phyloP scores from a whole-genome alignment of 2,329 filamentous ascomycete genomes.

The Monosporascus sp. region DNA sequence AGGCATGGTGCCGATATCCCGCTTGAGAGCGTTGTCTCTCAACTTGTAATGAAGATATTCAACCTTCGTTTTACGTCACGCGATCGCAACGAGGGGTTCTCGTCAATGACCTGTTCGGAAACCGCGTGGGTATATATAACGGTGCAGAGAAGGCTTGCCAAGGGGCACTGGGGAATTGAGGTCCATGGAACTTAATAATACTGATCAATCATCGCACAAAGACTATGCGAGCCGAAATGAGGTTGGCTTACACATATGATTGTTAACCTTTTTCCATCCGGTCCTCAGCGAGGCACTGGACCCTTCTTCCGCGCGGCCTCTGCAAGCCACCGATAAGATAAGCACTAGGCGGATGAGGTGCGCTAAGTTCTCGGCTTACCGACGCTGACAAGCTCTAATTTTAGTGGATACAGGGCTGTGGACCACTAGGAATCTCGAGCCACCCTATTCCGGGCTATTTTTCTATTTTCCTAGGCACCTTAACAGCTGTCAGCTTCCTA shows the following conservation, averaged over 20 bases:
- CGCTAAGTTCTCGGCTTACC: neutral
- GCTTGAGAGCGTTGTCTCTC: neutral
- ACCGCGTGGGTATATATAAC: neutral
- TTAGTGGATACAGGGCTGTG: neutral
- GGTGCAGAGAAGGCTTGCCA: no score
- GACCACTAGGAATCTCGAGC: no score
- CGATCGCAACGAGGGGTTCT: neutral
- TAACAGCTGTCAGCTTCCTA: no score
- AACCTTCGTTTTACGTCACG: neutral
- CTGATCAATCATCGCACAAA: no score
- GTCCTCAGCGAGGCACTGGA: neutral
- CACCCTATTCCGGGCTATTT: no score
- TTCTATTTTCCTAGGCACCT: no score
- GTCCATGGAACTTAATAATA: no score
- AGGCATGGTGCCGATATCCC: slow-evolving; percentile 38
- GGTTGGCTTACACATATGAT: no score
- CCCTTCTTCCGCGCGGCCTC: neutral
- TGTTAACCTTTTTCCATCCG: neutral
- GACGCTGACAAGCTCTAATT: neutral
- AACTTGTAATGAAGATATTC: no score
- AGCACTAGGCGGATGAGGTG: neutral
- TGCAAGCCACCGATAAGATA: neutral
- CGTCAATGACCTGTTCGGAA: neutral
- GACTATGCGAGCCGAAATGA: no score
- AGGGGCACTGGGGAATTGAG: no score